These are phyloP conservation scores for Friedmanniomyces endolithicus DNA, from an alignment of 495 filamentous ascomycete genomes.

Conservation along the genomic window DNA sequence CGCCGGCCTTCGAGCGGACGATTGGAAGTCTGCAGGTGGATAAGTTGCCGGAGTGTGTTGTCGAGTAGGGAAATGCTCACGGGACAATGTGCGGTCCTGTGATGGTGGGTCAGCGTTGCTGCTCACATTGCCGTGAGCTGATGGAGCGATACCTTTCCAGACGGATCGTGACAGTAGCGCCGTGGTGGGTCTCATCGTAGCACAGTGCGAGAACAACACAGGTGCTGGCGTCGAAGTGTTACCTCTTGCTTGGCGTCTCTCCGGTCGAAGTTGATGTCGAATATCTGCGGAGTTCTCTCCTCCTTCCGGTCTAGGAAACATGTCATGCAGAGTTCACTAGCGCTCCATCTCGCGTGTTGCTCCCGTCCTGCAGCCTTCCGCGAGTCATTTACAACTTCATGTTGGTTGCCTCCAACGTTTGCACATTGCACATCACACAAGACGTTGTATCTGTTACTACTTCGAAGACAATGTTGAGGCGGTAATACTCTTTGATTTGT, in stretches of 20 bases:
- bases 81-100: constrained; percentile 61
- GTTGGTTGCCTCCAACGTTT: background rate
- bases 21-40: constrained; percentile 45
- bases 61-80: constrained; percentile 35
- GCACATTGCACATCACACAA: background rate
- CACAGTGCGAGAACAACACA: background rate
- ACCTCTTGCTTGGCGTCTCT: background rate
- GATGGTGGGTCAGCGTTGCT: constrained; percentile 25
- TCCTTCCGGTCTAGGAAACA: background rate
- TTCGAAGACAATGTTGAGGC: too few species aligned
- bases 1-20: constrained; percentile 46
- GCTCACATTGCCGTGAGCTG: background rate
- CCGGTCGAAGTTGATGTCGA: background rate
- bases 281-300: background rate
- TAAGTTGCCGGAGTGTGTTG: constrained; percentile 11
- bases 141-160: constrained; percentile 50
- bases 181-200: constrained; percentile 46
- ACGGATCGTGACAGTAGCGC: constrained; percentile 53
- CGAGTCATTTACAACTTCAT: background rate
- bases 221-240: background rate
- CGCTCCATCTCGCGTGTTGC: background rate
- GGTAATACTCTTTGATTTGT: background rate
- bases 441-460: too few species aligned
- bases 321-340: too few species aligned
- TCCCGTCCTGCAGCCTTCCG: background rate